phyloP scores from a whole-genome alignment of 345 rosid genomes.

The Salix arbutifolia region DNA sequence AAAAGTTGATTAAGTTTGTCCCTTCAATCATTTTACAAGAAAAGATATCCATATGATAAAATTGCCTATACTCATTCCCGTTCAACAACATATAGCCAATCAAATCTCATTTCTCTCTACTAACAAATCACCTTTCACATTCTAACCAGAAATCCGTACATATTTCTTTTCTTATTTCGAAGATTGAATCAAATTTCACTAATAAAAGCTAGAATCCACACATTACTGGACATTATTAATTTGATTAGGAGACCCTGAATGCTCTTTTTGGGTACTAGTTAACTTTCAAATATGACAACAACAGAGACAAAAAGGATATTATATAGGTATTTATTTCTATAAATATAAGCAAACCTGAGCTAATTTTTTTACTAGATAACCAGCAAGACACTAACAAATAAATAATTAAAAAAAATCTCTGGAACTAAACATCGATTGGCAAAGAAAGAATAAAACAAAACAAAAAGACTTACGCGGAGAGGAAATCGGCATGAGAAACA shows the following conservation, averaged over 20 bases:
- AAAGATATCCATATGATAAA: neutral
- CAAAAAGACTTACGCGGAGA: constrained; percentile 53
- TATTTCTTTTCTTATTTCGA: neutral
- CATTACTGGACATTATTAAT: neutral
- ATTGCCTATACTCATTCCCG: neutral
- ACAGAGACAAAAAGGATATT: neutral
- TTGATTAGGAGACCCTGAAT: neutral
- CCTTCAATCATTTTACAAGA: neutral
- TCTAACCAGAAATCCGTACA: neutral
- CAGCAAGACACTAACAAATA: neutral
- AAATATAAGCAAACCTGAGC: neutral
- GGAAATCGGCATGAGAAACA: constrained; percentile 67
- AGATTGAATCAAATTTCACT: neutral
- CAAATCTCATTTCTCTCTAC: neutral
- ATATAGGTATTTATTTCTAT: neutral
- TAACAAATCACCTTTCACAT: neutral
- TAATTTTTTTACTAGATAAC: neutral
- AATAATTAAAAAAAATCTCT: neutral
- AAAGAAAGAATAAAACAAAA: neutral
- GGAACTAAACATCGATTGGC: neutral
- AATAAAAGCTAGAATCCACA: neutral
- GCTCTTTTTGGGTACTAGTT: neutral
- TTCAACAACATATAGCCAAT: neutral
- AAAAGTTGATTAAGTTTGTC: neutral
- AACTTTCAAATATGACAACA: neutral